Evolutionary conservation across 2,329 filamentous ascomycete genomes (phyloP).

Genomic region (Elsinoe arachidis): DNA sequence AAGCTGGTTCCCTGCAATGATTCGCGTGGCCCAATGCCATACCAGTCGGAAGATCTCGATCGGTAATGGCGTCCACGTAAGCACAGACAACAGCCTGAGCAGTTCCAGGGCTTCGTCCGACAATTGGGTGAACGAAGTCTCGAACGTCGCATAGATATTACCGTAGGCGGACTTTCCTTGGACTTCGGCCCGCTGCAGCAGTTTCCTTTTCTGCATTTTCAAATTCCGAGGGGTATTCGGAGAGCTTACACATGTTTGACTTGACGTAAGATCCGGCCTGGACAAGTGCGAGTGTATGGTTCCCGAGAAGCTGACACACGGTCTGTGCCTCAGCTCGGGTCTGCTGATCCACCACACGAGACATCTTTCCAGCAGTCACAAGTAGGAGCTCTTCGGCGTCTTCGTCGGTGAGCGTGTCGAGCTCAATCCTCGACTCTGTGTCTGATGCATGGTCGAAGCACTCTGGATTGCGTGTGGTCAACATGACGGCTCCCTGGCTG

Average conservation of each 20-base stretch:
- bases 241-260: conserved; percentile 21
- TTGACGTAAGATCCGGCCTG: conserved; percentile 25
- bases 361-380: background rate
- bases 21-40: background rate
- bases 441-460: conserved; percentile 17
- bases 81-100: background rate
- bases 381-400: background rate
- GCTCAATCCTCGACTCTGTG: background rate
- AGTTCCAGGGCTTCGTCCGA: background rate
- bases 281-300: conserved; percentile 23
- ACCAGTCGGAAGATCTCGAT: background rate
- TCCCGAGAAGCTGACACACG: conserved; percentile 5
- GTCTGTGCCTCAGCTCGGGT: background rate
- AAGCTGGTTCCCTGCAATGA: background rate
- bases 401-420: conserved; percentile 18
- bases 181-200: conserved; percentile 22
- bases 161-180: conserved; percentile 28
- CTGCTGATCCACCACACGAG: background rate
- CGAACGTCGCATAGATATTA: conserved; percentile 31
- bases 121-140: conserved; percentile 26
- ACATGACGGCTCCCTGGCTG: conserved; percentile 17
- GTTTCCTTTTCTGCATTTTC: conserved; percentile 20
- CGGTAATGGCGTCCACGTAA: background rate
- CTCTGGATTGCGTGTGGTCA: conserved; percentile 20
- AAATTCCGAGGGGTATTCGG: conserved; percentile 22